Evolutionary conservation across 768 basidiomycete species (phyloP), one percentile per base, ranked within the genome.

Genomic region (Zangia roseola): DNA sequence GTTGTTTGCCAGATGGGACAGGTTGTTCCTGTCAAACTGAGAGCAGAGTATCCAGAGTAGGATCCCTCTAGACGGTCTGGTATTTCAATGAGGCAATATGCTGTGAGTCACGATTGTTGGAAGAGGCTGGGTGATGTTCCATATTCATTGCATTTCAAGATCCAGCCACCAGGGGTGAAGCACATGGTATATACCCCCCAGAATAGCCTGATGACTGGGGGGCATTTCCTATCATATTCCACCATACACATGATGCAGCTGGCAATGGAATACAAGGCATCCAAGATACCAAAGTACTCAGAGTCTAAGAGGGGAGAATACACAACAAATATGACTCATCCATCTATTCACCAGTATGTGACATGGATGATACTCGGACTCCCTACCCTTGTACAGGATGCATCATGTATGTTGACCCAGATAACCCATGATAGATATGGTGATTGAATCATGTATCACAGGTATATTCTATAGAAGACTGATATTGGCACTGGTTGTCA

Each of bases 181-280:
- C 49, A 50, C 6, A 24, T 50, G 20, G 49, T 50, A 0, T 50
- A 50, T 10, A 43, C 45, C 0, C 37, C 42, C 0, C n/a, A 48
- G 12, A 14, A 39, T 13, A 10, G 21, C 0, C 13, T 50, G 0
- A 40, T 23, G 0, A 43, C 37, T 1, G 49, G 53, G 0, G 45
- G 53, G 0, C 49, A 54, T 8, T 47, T 50, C 3, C 7, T 47
- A 0, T 47, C n/a, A 0, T 54, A 50, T 13, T 23, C 20, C 0
- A 47, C 33, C 0, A 42, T 54, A 41, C 49, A 55, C 13, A 19
- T 55, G 2, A 52, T 13, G 0, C 40, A 50, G 30, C 6, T 49
- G 0, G 3, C 23, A 3, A 14, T 19, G 0, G 5, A 1, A 0
- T 49, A 26, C 6, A 14, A 49, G 2, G 6, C 6, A 2, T 24